Percentiles rank a stretch among this genome's conserved stretches.
Evolutionary conservation across 306 rosid species (phyloP).

Genomic region (Lathyrus aphaca): DNA sequence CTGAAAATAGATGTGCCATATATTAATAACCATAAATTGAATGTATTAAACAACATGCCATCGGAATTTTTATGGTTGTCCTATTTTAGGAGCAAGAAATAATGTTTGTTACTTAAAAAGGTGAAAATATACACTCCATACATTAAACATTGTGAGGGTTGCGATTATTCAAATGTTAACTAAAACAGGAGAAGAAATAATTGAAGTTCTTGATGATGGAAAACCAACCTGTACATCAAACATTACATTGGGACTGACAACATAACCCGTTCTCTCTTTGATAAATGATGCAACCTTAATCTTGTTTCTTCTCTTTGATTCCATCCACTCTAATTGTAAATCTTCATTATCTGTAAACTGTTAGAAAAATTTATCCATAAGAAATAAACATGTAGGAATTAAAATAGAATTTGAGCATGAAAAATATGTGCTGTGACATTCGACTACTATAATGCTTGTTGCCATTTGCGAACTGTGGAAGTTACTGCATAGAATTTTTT

Average conservation of each 20-base stretch:
- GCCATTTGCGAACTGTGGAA: not conserved
- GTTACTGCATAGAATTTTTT: slow-evolving; percentile 2
- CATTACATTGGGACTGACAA: slow-evolving; percentile 84
- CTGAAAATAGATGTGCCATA: slow-evolving; percentile 45
- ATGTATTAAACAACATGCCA: not conserved
- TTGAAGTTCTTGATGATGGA: slow-evolving; percentile 31
- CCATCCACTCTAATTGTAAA: slow-evolving; percentile 83
- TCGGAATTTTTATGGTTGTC: slow-evolving; percentile 16
- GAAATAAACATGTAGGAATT: not conserved
- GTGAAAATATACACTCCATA: slow-evolving; percentile 12
- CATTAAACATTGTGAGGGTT: not conserved
- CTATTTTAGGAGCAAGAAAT: not conserved
- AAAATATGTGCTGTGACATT: not conserved
- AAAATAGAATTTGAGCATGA: not conserved
- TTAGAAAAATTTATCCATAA: not conserved
- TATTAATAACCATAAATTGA: slow-evolving; percentile 28
- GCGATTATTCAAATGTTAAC: not conserved
- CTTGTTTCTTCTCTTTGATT: slow-evolving; percentile 80
- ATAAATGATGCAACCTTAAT: slow-evolving; percentile 72
- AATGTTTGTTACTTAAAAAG: not conserved
- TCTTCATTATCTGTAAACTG: slow-evolving; percentile 84
- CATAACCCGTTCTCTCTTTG: slow-evolving; percentile 83
- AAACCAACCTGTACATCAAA: slow-evolving; percentile 83
- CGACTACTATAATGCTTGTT: slow-evolving; percentile 23
- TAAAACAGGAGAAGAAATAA: slow-evolving; percentile 17